Evolutionary conservation across 1,139 yeast genomes (phyloP), one percentile per base, ranked within the genome.

Genomic region (Pichia norvegensis): DNA sequence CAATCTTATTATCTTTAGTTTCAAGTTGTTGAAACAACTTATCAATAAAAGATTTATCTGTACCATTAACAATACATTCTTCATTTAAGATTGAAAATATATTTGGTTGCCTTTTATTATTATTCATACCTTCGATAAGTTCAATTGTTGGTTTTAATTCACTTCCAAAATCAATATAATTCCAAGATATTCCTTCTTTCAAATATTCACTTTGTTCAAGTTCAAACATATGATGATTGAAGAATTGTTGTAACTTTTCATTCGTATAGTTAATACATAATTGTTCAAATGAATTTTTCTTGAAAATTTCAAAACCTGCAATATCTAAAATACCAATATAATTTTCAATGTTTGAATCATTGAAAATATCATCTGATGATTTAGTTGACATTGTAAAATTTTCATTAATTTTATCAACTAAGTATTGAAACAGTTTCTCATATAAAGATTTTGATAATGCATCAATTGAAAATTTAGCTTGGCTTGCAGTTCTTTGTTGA

Each of bases 201-300:
- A 90, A 68, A 59, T 94, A 94, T 65, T 94, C 98, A 60, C 90
- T 90, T 66, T 94, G 99, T 64, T 94, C 99, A 38, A 94, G 72
- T 14, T 90, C 95, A 68, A 94, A 94, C 78, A 95, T 90, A 64
- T 92, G 97, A 63, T 94, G 98, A 61, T 94, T 94, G 74, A 94
- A 94, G 60, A 88, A 92, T 63, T 94, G 98, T 65, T 94, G 98
- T 40, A 94, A 71, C 61, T 86, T 88, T 65, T 94, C 99, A 64
- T 94, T 94, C 42, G 98, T 92, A 63, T 86, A 92, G 60, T 94
- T 94, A 61, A 94, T 94, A 66, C 98, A 92, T 39, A 94, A 73
- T 65, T 94, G 99, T 63, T 94, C 99, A 63, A 94, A 92, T 1
- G 96, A 86, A 61, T 94, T 94, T 50, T 76, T 75, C 48, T 86